Conservation (phyloP, 2,329 filamentous ascomycete species). For the Botryosphaeria dothidea region DNA sequence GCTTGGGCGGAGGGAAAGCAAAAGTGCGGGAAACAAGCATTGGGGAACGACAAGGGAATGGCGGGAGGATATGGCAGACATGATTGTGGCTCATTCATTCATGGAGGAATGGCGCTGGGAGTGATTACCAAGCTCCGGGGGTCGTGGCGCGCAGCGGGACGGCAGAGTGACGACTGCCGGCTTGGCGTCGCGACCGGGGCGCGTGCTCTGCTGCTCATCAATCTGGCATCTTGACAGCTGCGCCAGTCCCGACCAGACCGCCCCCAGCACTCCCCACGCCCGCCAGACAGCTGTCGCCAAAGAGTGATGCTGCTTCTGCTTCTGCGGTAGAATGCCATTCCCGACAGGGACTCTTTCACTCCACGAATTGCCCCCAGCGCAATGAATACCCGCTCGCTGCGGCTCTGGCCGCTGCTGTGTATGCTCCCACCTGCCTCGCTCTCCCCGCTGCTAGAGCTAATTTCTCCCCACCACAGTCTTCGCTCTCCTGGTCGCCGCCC, state of each 20-base stretch:
- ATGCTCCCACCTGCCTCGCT: not conserved
- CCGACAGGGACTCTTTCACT: not conserved
- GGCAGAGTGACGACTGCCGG: not conserved
- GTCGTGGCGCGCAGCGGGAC: not conserved
- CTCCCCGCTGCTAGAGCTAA: not conserved
- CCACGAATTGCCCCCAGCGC: conserved; percentile 10
- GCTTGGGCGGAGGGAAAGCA: not conserved
- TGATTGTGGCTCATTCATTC: too few species aligned
- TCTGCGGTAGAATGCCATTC: conserved; percentile 4
- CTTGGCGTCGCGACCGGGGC: not conserved
- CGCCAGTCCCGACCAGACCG: not conserved
- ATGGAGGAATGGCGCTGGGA: not conserved
- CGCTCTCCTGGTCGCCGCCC: conserved; percentile 31
- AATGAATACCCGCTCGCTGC: conserved; percentile 10
- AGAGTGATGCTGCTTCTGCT: not conserved
- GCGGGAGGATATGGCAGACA: not conserved
- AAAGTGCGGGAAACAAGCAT: not conserved
- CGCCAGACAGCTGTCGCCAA: not conserved
- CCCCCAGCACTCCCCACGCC: not conserved
- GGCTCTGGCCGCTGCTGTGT: conserved; percentile 21
- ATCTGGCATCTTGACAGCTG: conserved; percentile 18
- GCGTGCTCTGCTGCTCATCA: not conserved
- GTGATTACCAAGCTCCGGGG: conserved; percentile 14
- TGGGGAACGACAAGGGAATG: not conserved
- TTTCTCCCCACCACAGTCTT: conserved; percentile 28